A percentile compares a stretch with the other conserved stretches of the same genome.
Conservation (phyloP, 306 rosid genomes). For the Psophocarpus tetragonolobus region DNA sequence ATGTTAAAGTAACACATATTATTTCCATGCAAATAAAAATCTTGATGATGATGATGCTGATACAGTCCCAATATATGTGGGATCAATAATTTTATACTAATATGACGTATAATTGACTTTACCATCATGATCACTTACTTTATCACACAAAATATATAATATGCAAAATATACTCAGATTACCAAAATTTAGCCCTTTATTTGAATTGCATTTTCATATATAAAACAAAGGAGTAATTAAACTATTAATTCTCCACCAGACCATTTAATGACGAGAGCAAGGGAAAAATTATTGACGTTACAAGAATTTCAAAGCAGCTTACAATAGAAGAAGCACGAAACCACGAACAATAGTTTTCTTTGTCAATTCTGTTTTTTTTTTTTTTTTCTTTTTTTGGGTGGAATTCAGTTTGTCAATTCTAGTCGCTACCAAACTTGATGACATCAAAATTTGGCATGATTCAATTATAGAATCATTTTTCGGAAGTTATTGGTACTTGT, state of each 20-base stretch:
- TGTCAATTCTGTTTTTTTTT: not conserved
- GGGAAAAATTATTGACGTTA: not conserved
- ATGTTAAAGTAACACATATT: not conserved
- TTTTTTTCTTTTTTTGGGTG: not conserved
- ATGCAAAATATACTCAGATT: not conserved
- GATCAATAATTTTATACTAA: not conserved
- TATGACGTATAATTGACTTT: not conserved
- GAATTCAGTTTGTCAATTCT: not conserved
- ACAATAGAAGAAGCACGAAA: not conserved
- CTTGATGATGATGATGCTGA: not conserved
- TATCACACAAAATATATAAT: not conserved
- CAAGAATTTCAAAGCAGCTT: not conserved
- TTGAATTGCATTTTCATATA: not conserved
- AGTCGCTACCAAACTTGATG: not conserved
- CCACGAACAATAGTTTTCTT: not conserved
- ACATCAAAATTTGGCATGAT: conserved; percentile 9
- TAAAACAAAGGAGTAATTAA: not conserved
- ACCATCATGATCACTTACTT: conserved; percentile 1
- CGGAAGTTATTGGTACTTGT: not conserved
- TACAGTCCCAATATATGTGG: not conserved
- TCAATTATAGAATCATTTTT: not conserved
- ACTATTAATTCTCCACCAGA: not conserved
- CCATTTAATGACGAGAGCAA: not conserved
- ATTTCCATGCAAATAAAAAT: not conserved
- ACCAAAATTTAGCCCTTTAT: not conserved